Evolutionary conservation across 805 yeast species (phyloP).

Genomic region (Jamesozyma piceae): DNA sequence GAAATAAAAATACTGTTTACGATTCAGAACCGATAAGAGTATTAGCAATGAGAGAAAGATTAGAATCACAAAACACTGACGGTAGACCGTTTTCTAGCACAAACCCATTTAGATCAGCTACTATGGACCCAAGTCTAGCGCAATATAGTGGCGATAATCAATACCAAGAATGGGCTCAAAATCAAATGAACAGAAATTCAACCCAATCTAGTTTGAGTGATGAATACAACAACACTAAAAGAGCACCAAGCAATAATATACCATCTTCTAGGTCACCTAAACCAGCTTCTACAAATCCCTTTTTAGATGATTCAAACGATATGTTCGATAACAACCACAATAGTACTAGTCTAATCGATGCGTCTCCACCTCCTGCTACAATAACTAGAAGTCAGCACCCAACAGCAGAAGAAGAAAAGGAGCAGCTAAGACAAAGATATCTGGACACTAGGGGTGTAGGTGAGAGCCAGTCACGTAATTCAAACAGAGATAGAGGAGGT

Average conservation of each 20-base stretch:
- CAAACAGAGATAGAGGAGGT: neutral
- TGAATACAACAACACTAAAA: neutral
- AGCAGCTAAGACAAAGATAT: conserved; percentile 27
- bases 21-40: neutral
- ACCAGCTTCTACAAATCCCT: conserved; percentile 27
- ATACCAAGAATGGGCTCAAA: conserved; percentile 50
- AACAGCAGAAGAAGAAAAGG: conserved; percentile 27
- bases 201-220: neutral
- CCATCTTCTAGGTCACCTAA: conserved; percentile 16
- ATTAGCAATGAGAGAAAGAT: conserved; percentile 13
- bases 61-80: conserved; percentile 18
- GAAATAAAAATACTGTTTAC: neutral
- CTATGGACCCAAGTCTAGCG: conserved; percentile 24
- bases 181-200: conserved; percentile 4
- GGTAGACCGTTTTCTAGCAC: conserved; percentile 46
- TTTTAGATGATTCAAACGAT: conserved; percentile 22
- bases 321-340: neutral
- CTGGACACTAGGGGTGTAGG: conserved; percentile 16
- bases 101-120: conserved; percentile 60
- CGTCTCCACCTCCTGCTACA: conserved; percentile 19
- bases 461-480: neutral
- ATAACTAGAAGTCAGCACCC: conserved; percentile 22
- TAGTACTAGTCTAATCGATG: conserved; percentile 1
- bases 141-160: conserved; percentile 28
- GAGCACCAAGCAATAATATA: conserved; percentile 10